Percentiles rank a stretch among this genome's conserved stretches.
These are phyloP conservation scores for Xanthoconium purpureum DNA, from an alignment of 768 basidiomycete species.

Conservation along the genomic window DNA sequence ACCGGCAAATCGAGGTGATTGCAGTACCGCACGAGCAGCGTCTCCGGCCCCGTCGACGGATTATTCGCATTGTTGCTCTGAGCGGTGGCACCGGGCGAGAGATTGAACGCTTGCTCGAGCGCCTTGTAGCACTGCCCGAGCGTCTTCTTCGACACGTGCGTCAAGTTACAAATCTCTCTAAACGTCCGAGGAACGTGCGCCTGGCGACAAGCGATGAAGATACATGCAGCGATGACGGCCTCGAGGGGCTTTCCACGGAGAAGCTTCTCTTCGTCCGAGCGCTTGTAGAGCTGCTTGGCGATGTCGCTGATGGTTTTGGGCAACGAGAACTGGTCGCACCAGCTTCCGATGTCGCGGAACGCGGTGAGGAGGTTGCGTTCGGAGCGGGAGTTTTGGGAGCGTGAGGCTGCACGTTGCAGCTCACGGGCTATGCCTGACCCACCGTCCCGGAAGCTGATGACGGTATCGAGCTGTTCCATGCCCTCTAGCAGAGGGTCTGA, in stretches of 20 bases:
- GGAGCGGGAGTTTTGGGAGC: conserved; percentile 71
- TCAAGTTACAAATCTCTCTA: conserved; percentile 91
- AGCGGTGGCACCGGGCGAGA: conserved; percentile 76
- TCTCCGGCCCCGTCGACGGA: conserved; percentile 75
- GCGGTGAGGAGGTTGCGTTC: conserved; percentile 85
- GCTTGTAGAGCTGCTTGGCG: conserved; percentile 96
- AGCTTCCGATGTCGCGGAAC: conserved; percentile 86
- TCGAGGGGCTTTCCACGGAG: conserved; percentile 88
- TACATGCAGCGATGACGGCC: conserved; percentile 94
- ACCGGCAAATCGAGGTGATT: conserved; percentile 86
- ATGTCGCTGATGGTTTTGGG: conserved; percentile 93
- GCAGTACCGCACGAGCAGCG: conserved; percentile 88
- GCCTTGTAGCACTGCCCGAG: conserved; percentile 93
- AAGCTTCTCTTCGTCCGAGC: conserved; percentile 93
- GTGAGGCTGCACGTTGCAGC: conserved; percentile 87
- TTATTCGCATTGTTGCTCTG: conserved; percentile 34
- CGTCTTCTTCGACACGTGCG: conserved; percentile 91
- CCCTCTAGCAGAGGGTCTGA: conserved; percentile 92
- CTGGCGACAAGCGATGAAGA: conserved; percentile 95
- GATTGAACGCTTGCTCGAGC: conserved; percentile 84
- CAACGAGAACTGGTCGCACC: conserved; percentile 95
- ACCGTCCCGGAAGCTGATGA: conserved; percentile 94
- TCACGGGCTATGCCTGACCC: conserved; percentile 89
- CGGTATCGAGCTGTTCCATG: conserved; percentile 90
- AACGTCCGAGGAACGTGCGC: conserved; percentile 95